These are phyloP conservation scores for Candida sithepensis DNA, from an alignment of 805 yeast species.

Conservation along the genomic window DNA sequence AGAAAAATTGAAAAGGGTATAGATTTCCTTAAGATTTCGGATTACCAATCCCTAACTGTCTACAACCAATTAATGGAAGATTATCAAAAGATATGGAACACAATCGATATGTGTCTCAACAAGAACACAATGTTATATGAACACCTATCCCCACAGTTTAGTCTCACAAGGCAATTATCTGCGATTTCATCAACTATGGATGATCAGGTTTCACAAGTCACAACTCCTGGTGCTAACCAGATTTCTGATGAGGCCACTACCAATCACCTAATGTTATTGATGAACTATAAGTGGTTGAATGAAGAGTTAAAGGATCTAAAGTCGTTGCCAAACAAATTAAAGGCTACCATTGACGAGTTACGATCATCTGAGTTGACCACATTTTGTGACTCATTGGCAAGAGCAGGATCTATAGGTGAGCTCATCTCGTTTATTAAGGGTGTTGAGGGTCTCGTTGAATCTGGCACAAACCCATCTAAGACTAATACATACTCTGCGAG, in stretches of 20 bases:
- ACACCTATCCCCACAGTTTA: conserved; percentile 4
- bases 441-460: conserved; percentile 47
- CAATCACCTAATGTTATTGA: conserved; percentile 40
- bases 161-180: conserved; percentile 5
- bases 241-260: conserved; percentile 6
- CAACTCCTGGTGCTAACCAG: background rate
- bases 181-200: background rate
- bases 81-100: conserved; percentile 22
- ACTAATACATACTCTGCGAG: conserved; percentile 63
- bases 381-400: conserved; percentile 45
- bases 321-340: conserved; percentile 20
- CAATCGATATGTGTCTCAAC: conserved; percentile 13
- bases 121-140: conserved; percentile 10
- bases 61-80: conserved; percentile 16
- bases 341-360: conserved; percentile 28
- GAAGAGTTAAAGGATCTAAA: conserved; percentile 35
- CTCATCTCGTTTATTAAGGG: conserved; percentile 62
- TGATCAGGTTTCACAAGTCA: background rate
- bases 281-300: conserved; percentile 50
- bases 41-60: conserved; percentile 12
- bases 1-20: conserved; percentile 34
- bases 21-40: conserved; percentile 10
- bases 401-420: conserved; percentile 58
- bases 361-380: conserved; percentile 31
- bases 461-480: conserved; percentile 46